Evolutionary conservation across 202 grass and related monocot species (phyloP).

Genomic region (Brachypodium distachyon): DNA sequence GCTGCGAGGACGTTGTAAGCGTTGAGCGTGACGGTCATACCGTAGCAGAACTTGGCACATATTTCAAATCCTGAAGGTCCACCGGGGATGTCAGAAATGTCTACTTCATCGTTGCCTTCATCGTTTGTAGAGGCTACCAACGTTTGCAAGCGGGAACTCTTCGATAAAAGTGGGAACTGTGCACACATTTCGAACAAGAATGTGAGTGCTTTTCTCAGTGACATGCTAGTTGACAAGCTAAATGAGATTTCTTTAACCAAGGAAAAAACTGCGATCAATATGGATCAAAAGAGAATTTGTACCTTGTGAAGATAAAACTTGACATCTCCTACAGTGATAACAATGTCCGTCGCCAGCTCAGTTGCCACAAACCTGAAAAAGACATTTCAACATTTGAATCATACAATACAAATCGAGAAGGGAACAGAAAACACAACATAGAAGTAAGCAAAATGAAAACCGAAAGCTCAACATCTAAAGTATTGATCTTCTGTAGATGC

Average conservation of each 20-base stretch:
- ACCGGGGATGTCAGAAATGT: constrained; percentile 75
- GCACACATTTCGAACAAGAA: constrained; percentile 17
- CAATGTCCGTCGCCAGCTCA: constrained; percentile 83
- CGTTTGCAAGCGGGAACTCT: constrained; percentile 78
- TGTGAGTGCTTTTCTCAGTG: neutral
- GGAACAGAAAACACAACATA: neutral
- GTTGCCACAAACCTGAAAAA: constrained; percentile 85
- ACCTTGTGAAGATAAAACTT: constrained; percentile 99
- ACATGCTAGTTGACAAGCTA: neutral
- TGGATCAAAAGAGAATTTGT: neutral
- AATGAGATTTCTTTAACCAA: neutral
- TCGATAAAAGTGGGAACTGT: constrained; percentile 97
- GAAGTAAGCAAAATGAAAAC: neutral
- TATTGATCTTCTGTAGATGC: neutral
- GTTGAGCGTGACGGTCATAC: constrained; percentile 86
- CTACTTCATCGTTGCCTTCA: constrained; percentile 62
- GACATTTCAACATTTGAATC: neutral
- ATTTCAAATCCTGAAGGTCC: constrained; percentile 88
- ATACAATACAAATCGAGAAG: neutral
- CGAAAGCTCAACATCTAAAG: neutral
- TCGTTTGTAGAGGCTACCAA: constrained; percentile 54
- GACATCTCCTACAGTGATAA: constrained; percentile 71
- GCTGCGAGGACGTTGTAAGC: constrained; percentile 90
- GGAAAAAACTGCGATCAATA: neutral
- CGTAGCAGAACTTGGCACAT: constrained; percentile 93